Percentiles rank a stretch among this genome's conserved stretches.
Evolutionary conservation across 129 eudicot genomes (phyloP).

Genomic region (Oenanthe sinensis): DNA sequence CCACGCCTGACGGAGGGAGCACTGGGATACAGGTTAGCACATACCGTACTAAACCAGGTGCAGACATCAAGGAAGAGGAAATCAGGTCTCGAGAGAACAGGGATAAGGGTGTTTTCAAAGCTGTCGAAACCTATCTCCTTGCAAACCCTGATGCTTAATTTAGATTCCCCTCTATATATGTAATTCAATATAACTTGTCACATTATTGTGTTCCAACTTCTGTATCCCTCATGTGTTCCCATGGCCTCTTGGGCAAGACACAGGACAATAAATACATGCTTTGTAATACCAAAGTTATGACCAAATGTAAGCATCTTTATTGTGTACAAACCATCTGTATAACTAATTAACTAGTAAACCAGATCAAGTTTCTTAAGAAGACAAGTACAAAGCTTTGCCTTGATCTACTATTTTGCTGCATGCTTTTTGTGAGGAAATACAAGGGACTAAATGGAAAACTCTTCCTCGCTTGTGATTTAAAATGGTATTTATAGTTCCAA

Average conservation of each 20-base stretch:
- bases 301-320: neutral
- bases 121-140: constrained; percentile 27
- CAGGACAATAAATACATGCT: neutral
- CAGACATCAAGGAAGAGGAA: constrained; percentile 27
- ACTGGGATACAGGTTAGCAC: constrained; percentile 6
- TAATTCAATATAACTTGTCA: neutral
- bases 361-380: neutral
- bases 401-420: neutral
- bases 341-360: neutral
- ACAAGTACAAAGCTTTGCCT: neutral
- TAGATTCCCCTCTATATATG: neutral
- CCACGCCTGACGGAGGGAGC: constrained; percentile 16
- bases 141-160: constrained; percentile 17
- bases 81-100: constrained; percentile 17
- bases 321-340: neutral
- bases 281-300: neutral
- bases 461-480: neutral
- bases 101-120: constrained; percentile 17
- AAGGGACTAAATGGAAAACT: neutral
- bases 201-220: neutral
- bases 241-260: neutral
- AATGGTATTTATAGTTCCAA: neutral
- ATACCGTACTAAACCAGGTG: constrained; percentile 14
- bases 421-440: neutral
- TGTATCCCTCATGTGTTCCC: neutral